Conservation (phyloP, 805 yeast species). For the Komagataella mondaviorum region DNA sequence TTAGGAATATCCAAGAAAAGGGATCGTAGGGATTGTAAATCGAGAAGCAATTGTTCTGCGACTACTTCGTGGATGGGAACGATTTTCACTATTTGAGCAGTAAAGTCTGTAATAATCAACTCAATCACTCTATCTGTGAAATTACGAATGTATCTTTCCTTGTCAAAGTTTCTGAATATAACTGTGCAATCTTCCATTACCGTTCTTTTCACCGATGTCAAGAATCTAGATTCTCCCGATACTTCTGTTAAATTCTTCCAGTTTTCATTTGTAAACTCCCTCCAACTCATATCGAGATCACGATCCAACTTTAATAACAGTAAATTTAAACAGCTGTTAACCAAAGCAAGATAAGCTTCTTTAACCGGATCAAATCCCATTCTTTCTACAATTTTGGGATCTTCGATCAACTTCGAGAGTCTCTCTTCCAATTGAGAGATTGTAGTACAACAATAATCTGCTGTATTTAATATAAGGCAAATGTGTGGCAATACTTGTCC, state of each 20-base stretch:
- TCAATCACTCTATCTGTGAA: conserved; percentile 72
- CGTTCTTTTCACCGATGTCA: conserved; percentile 38
- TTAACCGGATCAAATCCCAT: conserved; percentile 44
- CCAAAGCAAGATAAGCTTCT: conserved; percentile 40
- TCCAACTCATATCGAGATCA: conserved; percentile 63
- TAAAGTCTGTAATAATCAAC: conserved; percentile 36
- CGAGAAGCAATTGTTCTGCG: conserved; percentile 75
- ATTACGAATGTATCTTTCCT: conserved; percentile 60
- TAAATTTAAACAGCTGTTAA: conserved; percentile 41
- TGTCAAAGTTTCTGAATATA: conserved; percentile 45
- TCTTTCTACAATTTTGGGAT: conserved; percentile 20
- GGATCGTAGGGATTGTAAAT: conserved; percentile 50
- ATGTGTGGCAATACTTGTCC: conserved; percentile 53
- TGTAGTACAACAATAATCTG: conserved; percentile 78
- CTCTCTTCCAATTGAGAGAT: conserved; percentile 64
- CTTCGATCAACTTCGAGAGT: conserved; percentile 22
- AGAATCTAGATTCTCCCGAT: conserved; percentile 60
- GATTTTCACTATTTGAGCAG: conserved; percentile 41
- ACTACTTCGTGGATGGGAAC: conserved; percentile 57
- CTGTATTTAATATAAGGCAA: conserved; percentile 70
- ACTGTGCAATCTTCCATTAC: conserved; percentile 29
- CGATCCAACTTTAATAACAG: conserved; percentile 43
- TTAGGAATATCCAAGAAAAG: conserved; percentile 35
- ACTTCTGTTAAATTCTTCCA: conserved; percentile 59
- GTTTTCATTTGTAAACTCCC: conserved; percentile 66